Evolutionary conservation across 2,329 filamentous ascomycete genomes (phyloP).

Genomic region (Ophidiomyces ophidiicola): DNA sequence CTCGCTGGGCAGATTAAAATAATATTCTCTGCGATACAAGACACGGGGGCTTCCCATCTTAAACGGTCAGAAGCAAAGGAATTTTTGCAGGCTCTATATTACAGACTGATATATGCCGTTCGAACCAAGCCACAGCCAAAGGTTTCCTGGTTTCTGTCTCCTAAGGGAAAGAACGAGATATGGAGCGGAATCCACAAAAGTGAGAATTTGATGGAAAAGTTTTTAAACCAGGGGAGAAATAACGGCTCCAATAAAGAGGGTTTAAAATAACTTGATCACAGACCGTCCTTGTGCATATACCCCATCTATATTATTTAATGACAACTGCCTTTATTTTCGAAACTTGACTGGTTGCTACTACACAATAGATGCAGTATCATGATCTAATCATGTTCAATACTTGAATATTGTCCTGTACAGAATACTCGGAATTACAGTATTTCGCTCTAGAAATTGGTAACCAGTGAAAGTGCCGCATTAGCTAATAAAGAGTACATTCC

Average conservation of each 20-base stretch:
- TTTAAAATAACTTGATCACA: too few species aligned
- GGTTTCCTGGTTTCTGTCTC: constrained; percentile 30
- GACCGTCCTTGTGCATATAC: too few species aligned
- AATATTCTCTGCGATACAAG: constrained; percentile 52
- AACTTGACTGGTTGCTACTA: too few species aligned
- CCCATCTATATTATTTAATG: too few species aligned
- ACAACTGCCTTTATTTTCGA: too few species aligned
- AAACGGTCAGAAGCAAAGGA: constrained; percentile 66
- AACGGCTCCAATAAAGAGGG: not conserved
- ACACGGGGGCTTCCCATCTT: constrained; percentile 60
- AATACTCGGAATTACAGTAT: too few species aligned
- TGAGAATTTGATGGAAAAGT: constrained; percentile 7
- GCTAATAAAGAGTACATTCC: too few species aligned
- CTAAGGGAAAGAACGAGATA: constrained; percentile 1
- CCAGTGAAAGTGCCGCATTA: too few species aligned
- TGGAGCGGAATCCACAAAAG: constrained; percentile 8
- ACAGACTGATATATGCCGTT: constrained; percentile 58
- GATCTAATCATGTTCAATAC: too few species aligned
- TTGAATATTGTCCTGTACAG: too few species aligned
- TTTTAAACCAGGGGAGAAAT: not conserved
- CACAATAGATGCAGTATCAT: too few species aligned
- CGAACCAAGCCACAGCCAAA: constrained; percentile 50
- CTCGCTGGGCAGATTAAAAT: constrained; percentile 49
- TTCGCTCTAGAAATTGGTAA: too few species aligned
- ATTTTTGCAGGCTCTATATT: constrained; percentile 59